Evolutionary conservation across 331 rosid genomes (phyloP), one percentile per base, ranked within the genome.

Genomic region (Phaseolus coccineus): DNA sequence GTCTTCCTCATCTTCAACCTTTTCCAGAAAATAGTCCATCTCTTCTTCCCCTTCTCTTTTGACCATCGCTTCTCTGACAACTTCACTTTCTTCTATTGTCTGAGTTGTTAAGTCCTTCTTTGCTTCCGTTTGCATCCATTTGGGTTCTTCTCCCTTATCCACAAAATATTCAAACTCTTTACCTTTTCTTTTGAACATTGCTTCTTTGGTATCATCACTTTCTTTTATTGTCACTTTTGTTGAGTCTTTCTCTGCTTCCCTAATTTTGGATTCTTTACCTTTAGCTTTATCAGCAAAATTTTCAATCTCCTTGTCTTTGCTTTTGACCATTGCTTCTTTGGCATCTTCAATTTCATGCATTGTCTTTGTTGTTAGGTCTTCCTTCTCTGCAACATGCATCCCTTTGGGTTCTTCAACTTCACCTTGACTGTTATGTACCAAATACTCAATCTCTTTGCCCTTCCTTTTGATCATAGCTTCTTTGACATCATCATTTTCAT

Each of bases 391-490:
- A 8, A 2, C 39, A 62, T 42, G 62, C 39, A 28, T 62, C 68
- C 3, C 48, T 71, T 52, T 33, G 15, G 12, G 27, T 64, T 33
- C 67, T 77, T 53, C 71, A 24, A 55, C 40, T 44, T 44, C 39
- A 4, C 39, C 65, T 25, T 9, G 13, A 42, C 47, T 42, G 47
- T 63, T 71, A 73, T 75, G 28, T 15, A 14, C 52, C 48, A 12
- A 30, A 61, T 9, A 31, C 50, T 79, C 86, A 71, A 65, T 57
- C 61, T 64, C 80, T 16, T 71, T 65, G 1, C 30, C 48, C 52
- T 53, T 72, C 42, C 51, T 73, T 42, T 64, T 73, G 74, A 16
- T 31, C 59, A 25, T 27, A 16, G 73, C 31, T 46, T 47, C 83
- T 11, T 47, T 78, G 27, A n/a, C 77, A 14, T 47, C 15, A 66